A percentile compares a stretch with the other conserved stretches of the same genome.
These are phyloP conservation scores for Rhodotorula taiwanensis DNA, from an alignment of 768 basidiomycete genomes.

Conservation along the genomic window DNA sequence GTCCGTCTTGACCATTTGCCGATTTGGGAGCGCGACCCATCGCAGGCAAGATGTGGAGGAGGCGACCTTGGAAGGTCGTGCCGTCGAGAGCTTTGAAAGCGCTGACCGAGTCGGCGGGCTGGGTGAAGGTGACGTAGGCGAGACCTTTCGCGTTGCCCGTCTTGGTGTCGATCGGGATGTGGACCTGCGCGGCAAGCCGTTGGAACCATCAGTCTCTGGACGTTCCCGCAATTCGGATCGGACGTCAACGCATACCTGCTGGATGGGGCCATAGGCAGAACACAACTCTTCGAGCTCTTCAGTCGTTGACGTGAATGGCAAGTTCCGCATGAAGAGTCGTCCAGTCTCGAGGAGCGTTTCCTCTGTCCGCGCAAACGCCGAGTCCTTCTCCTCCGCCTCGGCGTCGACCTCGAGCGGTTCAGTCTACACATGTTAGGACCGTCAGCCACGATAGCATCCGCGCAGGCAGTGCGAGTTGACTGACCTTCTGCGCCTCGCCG, in stretches of 20 bases:
- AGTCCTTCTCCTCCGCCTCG: not conserved
- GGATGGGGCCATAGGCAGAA: slow-evolving; percentile 60
- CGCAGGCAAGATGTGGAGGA: slow-evolving; percentile 83
- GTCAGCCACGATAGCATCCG: not conserved
- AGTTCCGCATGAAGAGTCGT: slow-evolving; percentile 86
- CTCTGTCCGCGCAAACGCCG: slow-evolving; percentile 20
- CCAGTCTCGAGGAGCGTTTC: slow-evolving; percentile 42
- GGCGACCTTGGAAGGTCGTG: slow-evolving; percentile 79
- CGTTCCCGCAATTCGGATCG: too few species aligned
- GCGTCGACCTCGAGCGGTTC: not conserved
- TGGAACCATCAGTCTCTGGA: too few species aligned
- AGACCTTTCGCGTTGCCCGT: slow-evolving; percentile 57
- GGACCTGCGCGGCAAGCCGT: slow-evolving; percentile 48
- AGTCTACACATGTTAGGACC: too few species aligned
- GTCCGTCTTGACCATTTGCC: slow-evolving; percentile 44
- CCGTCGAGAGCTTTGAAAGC: slow-evolving; percentile 76
- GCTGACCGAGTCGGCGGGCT: slow-evolving; percentile 52
- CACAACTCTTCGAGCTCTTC: slow-evolving; percentile 63
- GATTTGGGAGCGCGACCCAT: slow-evolving; percentile 49
- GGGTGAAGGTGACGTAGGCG: slow-evolving; percentile 56
- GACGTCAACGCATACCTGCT: slow-evolving; percentile 71
- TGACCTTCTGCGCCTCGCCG: not conserved
- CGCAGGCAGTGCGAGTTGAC: not conserved
- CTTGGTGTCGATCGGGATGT: slow-evolving; percentile 53
- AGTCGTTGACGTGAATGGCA: slow-evolving; percentile 77